Percentiles rank a stretch among this genome's conserved stretches.
phyloP scores from a whole-genome alignment of 306 rosid species.

The Cucumis cinereus region DNA sequence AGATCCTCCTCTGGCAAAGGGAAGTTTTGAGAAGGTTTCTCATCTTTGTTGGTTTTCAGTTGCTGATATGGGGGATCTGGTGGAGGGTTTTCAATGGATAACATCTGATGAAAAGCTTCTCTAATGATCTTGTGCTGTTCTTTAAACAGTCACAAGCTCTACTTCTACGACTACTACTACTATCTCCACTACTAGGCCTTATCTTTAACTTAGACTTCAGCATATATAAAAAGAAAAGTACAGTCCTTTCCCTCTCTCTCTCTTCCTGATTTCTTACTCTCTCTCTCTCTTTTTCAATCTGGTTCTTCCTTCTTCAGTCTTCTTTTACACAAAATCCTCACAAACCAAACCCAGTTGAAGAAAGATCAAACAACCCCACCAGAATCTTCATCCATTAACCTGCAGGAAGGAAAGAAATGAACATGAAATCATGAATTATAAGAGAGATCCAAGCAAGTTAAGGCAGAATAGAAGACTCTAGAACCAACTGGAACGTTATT shows the following conservation, averaged over 20 bases:
- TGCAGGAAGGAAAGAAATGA: slow-evolving; percentile 14
- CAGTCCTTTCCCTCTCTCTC: slow-evolving; percentile 4
- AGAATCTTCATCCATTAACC: slow-evolving; percentile 24
- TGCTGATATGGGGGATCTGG: slow-evolving; percentile 36
- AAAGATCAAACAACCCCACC: slow-evolving; percentile 20
- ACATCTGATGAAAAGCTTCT: slow-evolving; percentile 56
- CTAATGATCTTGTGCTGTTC: slow-evolving; percentile 36
- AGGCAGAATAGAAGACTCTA: slow-evolving; percentile 10
- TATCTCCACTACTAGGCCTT: slow-evolving; percentile 23
- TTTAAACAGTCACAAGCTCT: slow-evolving; percentile 33
- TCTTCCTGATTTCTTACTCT: background rate
- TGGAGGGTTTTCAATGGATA: slow-evolving; percentile 47
- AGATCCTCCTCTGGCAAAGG: slow-evolving; percentile 28
- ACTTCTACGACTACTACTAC: slow-evolving; percentile 12
- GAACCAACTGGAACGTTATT: slow-evolving; percentile 27
- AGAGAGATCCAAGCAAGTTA: slow-evolving; percentile 13
- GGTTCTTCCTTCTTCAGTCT: background rate
- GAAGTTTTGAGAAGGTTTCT: slow-evolving; percentile 20
- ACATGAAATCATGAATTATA: slow-evolving; percentile 10
- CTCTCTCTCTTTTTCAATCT: slow-evolving; percentile 1
- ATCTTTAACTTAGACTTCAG: slow-evolving; percentile 40
- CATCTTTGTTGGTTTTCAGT: slow-evolving; percentile 14
- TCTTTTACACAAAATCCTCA: slow-evolving; percentile 2
- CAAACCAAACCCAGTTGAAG: background rate
- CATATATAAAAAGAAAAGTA: slow-evolving; percentile 27